Conservation (phyloP, 371 early-diverging fungal genomes). For the Saksenaea vasiformis region DNA sequence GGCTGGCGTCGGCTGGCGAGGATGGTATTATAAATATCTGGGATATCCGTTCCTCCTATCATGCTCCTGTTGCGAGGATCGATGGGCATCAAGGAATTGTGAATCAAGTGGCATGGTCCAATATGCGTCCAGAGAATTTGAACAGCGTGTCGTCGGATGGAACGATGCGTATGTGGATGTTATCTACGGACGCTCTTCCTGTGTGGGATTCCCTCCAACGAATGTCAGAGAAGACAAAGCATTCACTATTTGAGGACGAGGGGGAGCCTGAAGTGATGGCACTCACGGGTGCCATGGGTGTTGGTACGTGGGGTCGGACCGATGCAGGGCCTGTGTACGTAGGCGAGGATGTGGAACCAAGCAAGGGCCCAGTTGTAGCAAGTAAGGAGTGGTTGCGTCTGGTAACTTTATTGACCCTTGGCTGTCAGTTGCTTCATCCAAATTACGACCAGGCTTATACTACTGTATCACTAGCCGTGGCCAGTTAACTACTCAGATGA, state of each 20-base stretch:
- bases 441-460: slow-evolving; percentile 21
- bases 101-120: slow-evolving; percentile 64
- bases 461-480: slow-evolving; percentile 36
- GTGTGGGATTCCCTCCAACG: slow-evolving; percentile 26
- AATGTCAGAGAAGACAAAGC: slow-evolving; percentile 11
- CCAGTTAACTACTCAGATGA: slow-evolving; percentile 29
- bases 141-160: slow-evolving; percentile 54
- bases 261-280: slow-evolving; percentile 20
- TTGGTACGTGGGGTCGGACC: slow-evolving; percentile 38
- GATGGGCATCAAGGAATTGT: slow-evolving; percentile 56
- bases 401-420: too few relatives aligned
- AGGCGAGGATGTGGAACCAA: slow-evolving; percentile 24
- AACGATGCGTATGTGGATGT: slow-evolving; percentile 53
- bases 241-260: slow-evolving; percentile 11
- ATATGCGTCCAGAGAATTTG: slow-evolving; percentile 59
- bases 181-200: slow-evolving; percentile 23
- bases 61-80: slow-evolving; percentile 55
- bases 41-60: slow-evolving; percentile 68
- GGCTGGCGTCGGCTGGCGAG: slow-evolving; percentile 75
- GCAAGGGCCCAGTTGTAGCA: slow-evolving; percentile 28
- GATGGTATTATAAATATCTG: slow-evolving; percentile 71
- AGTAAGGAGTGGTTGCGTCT: too few relatives aligned
- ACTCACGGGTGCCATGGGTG: slow-evolving; percentile 24
- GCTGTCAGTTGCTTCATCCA: slow-evolving; percentile 15
- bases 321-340: slow-evolving; percentile 24